Conservation (phyloP, 306 rosid genomes). For the Senna siamea region DNA sequence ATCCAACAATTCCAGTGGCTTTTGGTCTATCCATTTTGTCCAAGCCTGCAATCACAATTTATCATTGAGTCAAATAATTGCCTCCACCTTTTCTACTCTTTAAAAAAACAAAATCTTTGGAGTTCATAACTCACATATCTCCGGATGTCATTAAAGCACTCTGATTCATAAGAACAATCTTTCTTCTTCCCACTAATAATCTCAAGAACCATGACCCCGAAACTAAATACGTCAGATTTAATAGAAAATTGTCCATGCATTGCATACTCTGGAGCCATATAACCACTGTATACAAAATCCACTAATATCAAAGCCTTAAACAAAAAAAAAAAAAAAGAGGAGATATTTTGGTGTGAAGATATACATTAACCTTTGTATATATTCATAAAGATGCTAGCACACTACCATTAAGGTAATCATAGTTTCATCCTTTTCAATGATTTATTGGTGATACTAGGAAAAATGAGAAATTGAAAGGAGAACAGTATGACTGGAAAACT, state of each 20-base stretch:
- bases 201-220: constrained; percentile 47
- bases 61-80: not conserved
- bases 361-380: not conserved
- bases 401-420: not conserved
- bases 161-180: constrained; percentile 26
- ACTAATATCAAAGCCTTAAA: not conserved
- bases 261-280: constrained; percentile 51
- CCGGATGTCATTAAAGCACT: constrained; percentile 32
- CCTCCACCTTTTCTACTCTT: not conserved
- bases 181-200: constrained; percentile 45
- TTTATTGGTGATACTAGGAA: not conserved
- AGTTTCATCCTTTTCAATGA: not conserved
- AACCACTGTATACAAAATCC: constrained; percentile 38
- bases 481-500: constrained; percentile 2
- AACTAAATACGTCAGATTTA: constrained; percentile 47
- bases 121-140: constrained; percentile 38
- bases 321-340: not conserved
- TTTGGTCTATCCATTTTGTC: not conserved
- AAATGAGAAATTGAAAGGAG: not conserved
- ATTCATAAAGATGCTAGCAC: not conserved
- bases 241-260: constrained; percentile 47
- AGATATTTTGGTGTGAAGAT: not conserved
- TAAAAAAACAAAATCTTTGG: not conserved
- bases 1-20: not conserved
- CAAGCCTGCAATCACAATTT: not conserved